Percentiles rank a stretch among this genome's conserved stretches.
Evolutionary conservation across 768 basidiomycete genomes (phyloP).

Genomic region (Leccinum arenicola): DNA sequence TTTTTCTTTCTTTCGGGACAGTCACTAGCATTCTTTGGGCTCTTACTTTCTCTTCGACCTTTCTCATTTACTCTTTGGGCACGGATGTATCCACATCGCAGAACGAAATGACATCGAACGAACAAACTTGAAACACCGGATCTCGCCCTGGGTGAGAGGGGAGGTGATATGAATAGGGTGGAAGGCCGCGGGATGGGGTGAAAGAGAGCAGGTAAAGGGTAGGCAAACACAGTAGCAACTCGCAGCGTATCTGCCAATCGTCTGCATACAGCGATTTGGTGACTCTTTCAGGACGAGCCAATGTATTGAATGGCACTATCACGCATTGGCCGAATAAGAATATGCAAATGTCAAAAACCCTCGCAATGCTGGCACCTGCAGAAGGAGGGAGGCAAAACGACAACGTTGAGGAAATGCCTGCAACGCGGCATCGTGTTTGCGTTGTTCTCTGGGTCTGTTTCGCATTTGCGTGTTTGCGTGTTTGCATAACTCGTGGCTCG

Average conservation of each 20-base stretch:
- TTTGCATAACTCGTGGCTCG: not conserved
- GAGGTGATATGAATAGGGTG: not conserved
- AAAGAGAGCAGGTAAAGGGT: not conserved
- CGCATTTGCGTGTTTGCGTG: not conserved
- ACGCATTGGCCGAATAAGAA: not conserved
- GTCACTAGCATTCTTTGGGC: not conserved
- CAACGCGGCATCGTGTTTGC: not conserved
- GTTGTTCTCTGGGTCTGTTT: not conserved
- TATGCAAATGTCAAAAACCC: not conserved
- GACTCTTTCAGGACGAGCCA: not conserved
- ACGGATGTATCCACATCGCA: constrained; percentile 1
- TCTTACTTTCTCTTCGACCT: not conserved
- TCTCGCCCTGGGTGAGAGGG: not conserved
- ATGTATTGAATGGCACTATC: not conserved
- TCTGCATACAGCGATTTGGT: not conserved
- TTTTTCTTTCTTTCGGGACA: constrained; percentile 13
- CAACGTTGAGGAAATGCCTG: not conserved
- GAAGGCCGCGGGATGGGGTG: not conserved
- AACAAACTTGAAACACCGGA: not conserved
- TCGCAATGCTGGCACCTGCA: not conserved
- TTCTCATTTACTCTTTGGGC: not conserved
- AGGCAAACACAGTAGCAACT: not conserved
- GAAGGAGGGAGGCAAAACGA: not conserved
- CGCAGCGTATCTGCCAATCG: not conserved
- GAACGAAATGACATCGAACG: constrained; percentile 5